Conservation (phyloP, 2,329 filamentous ascomycete genomes). For the Venturia aucupariae region DNA sequence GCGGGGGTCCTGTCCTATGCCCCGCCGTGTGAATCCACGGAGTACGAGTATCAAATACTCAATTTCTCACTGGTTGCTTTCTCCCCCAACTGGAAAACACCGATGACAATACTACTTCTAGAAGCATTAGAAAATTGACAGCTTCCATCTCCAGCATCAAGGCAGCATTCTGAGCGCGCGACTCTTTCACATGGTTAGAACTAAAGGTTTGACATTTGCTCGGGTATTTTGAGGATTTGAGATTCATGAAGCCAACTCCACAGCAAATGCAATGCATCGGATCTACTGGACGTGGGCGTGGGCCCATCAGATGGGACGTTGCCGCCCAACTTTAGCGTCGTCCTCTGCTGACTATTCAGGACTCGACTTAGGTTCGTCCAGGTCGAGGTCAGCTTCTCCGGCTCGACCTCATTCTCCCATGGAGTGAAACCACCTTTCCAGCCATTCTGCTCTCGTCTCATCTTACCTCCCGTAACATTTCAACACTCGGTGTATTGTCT, state of each 20-base stretch:
- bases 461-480: no score
- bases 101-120: no score
- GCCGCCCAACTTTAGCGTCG: not conserved
- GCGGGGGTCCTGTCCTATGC: not conserved
- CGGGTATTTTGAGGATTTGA: no score
- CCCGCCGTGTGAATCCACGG: not conserved
- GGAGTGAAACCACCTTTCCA: not conserved
- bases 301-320: not conserved
- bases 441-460: not conserved
- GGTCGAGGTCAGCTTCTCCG: not conserved
- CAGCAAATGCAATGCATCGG: no score
- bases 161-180: no score
- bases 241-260: no score
- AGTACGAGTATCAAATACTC: not conserved
- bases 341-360: not conserved
- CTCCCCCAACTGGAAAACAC: not conserved
- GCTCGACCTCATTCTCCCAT: not conserved
- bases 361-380: not conserved
- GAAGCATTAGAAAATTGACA: no score
- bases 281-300: no score
- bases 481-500: not conserved
- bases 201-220: no score
- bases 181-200: no score
- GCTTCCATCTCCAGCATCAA: no score
- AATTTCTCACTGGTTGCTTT: not conserved